These are phyloP conservation scores for Adansonia digitata DNA, from an alignment of 345 rosid genomes.

Conservation along the genomic window DNA sequence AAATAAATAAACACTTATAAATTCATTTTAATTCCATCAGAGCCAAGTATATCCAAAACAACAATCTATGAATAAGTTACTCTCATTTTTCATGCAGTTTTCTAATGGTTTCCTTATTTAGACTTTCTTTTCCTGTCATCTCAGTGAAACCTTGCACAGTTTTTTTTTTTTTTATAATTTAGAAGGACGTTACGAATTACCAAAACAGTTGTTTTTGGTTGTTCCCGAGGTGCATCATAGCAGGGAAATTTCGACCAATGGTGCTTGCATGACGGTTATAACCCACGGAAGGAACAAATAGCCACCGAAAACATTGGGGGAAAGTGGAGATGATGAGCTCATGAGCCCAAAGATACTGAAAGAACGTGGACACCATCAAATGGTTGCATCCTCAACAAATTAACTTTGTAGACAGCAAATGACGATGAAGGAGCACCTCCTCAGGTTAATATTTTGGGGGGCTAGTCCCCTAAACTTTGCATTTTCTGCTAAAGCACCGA, in stretches of 20 bases:
- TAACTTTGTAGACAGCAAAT: conserved; percentile 38
- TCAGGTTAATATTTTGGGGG: conserved; percentile 38
- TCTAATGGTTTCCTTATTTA: neutral
- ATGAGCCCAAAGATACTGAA: conserved; percentile 40
- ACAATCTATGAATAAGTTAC: neutral
- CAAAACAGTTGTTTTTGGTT: conserved; percentile 34
- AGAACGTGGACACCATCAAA: conserved; percentile 41
- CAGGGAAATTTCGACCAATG: conserved; percentile 56
- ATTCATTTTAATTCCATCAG: neutral
- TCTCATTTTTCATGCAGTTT: neutral
- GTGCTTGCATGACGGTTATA: conserved; percentile 63
- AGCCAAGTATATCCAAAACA: neutral
- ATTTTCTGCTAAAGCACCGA: conserved; percentile 24
- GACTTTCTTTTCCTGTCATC: neutral
- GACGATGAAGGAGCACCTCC: conserved; percentile 58
- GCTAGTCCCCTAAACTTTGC: conserved; percentile 44
- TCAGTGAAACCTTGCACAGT: neutral
- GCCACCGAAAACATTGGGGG: conserved; percentile 32
- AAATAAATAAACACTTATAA: too few relatives aligned
- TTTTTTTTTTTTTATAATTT: neutral
- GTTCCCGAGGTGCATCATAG: conserved; percentile 46
- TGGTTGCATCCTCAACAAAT: conserved; percentile 48
- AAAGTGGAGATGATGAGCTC: conserved; percentile 22
- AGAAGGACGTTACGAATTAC: conserved; percentile 4
- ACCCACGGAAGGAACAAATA: conserved; percentile 62